These are phyloP conservation scores for Lophium mytilinum DNA, from an alignment of 495 filamentous ascomycete genomes.

Conservation along the genomic window DNA sequence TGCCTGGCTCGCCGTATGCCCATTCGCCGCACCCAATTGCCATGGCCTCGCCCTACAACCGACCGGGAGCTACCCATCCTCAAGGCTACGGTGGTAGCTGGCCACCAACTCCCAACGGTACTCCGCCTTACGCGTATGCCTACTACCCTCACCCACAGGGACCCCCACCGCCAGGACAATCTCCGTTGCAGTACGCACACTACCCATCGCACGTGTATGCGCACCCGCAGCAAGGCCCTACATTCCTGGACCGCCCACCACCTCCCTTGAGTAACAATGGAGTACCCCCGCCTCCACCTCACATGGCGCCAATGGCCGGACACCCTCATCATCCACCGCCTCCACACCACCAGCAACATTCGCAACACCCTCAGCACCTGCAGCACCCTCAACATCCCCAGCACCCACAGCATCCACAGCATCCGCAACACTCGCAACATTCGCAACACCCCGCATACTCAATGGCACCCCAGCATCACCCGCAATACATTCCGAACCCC, in stretches of 20 bases:
- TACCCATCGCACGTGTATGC: slow-evolving; percentile 19
- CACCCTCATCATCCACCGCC: slow-evolving; percentile 7
- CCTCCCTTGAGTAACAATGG: slow-evolving; percentile 24
- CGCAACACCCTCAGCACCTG: slow-evolving; percentile 1
- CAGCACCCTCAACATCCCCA: slow-evolving; percentile 1
- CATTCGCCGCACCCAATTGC: slow-evolving; percentile 46
- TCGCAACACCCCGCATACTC: not conserved
- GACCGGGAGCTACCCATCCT: slow-evolving; percentile 3
- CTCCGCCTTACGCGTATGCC: slow-evolving; percentile 9
- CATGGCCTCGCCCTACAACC: slow-evolving; percentile 26
- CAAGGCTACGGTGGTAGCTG: not conserved
- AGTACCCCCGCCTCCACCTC: slow-evolving; percentile 27
- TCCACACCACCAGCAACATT: slow-evolving; percentile 5
- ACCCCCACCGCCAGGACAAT: slow-evolving; percentile 2
- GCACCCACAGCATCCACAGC: not conserved
- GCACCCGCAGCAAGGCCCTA: slow-evolving; percentile 13
- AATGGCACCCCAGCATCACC: too few species aligned
- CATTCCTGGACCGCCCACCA: slow-evolving; percentile 28
- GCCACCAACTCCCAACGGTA: slow-evolving; percentile 15
- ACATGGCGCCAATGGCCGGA: not conserved
- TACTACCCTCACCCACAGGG: slow-evolving; percentile 7
- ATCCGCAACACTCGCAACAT: not conserved
- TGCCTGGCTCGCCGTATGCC: slow-evolving; percentile 48
- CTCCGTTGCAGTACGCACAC: slow-evolving; percentile 24
- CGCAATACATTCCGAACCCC: too few species aligned